phyloP scores from a whole-genome alignment of 768 basidiomycete species.

The Pulveroboletus sp. region DNA sequence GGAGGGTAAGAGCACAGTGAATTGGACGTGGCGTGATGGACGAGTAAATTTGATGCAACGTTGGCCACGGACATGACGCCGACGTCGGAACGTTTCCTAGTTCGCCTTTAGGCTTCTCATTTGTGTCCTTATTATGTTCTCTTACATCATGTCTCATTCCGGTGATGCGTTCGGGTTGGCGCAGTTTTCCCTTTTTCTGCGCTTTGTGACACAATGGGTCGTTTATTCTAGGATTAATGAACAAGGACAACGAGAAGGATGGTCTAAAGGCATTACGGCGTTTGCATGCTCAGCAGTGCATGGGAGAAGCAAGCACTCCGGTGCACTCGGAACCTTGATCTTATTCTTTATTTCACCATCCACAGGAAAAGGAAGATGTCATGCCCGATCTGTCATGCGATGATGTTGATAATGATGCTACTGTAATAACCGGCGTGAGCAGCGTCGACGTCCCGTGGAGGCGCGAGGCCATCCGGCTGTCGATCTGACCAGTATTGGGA shows the following conservation, averaged over 20 bases:
- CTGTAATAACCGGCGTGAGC: neutral
- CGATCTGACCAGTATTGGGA: slow-evolving; percentile 12
- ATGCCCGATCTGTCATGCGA: slow-evolving; percentile 7
- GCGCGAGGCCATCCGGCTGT: too few species aligned
- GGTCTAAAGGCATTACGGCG: slow-evolving; percentile 22
- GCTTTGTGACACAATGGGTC: slow-evolving; percentile 8
- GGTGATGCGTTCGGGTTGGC: slow-evolving; percentile 3
- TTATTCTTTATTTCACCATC: slow-evolving; percentile 1
- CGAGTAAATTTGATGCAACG: slow-evolving; percentile 10
- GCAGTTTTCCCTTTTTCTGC: neutral
- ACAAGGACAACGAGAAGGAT: slow-evolving; percentile 14
- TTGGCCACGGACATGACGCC: slow-evolving; percentile 7
- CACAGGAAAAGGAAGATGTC: neutral
- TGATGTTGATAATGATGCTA: too few species aligned
- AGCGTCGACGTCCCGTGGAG: too few species aligned
- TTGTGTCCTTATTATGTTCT: slow-evolving; percentile 16
- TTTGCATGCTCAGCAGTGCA: slow-evolving; percentile 8
- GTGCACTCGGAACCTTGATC: slow-evolving; percentile 29
- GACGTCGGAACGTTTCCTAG: slow-evolving; percentile 4
- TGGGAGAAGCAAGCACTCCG: slow-evolving; percentile 24
- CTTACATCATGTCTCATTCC: slow-evolving; percentile 11
- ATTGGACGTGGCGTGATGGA: slow-evolving; percentile 13
- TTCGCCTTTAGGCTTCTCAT: too few species aligned
- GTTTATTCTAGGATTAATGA: slow-evolving; percentile 27
- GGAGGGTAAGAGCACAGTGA: slow-evolving; percentile 7